Base-by-base conservation (phyloP, 495 filamentous ascomycete genomes). In the Neurospora sp. region DNA sequence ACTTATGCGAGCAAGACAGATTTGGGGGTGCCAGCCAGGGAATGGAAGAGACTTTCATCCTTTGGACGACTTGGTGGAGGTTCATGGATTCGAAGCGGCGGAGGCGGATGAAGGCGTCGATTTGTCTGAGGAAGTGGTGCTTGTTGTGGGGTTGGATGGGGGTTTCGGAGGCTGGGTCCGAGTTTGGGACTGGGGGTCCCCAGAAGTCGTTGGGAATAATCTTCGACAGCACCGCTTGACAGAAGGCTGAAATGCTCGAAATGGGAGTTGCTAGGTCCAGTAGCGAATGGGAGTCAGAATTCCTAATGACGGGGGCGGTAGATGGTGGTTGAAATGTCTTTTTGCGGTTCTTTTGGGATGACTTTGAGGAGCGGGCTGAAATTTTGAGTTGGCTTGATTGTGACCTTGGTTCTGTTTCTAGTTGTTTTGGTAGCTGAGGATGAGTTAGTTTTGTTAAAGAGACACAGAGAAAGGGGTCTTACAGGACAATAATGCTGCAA, bases 231-330 rank as follows among this genome's bases (percentile, higher is more conserved):
- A 92, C 90, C 9, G 93, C 91, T 71, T 92, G 90, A 78, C 94
- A 97, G 78, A 97, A 98, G 4, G 95, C 92, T 6, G 96, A 97
- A 12, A 98, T 90, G 27, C 88, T 86, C 0, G 92, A 83, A 5
- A 84, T 73, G 2, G 93, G 88, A 7, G 90, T 94, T 4, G 94
- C 92, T 74, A 93, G 85, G 42, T 93, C 91, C 20, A 90, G 88
- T 39, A 97, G 84, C 4, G 82, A 80, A 0, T 78, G 72, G 1
- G 75, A 46, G 16, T 72, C 39, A 0, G 6, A 0, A 0, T 18
- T 66, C 0, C 12, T 66, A 0, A 37, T 35, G 7, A 16, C 31
- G 1, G 27, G 6, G 6, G 54, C 54, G 1, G 54, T 35, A 2
- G 54, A 18, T 4, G 54, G 27, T 18, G 54, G 27, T 4, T 4